These are phyloP conservation scores for Exophiala dermatitidis DNA, from an alignment of 2,329 filamentous ascomycete genomes.

Conservation along the genomic window DNA sequence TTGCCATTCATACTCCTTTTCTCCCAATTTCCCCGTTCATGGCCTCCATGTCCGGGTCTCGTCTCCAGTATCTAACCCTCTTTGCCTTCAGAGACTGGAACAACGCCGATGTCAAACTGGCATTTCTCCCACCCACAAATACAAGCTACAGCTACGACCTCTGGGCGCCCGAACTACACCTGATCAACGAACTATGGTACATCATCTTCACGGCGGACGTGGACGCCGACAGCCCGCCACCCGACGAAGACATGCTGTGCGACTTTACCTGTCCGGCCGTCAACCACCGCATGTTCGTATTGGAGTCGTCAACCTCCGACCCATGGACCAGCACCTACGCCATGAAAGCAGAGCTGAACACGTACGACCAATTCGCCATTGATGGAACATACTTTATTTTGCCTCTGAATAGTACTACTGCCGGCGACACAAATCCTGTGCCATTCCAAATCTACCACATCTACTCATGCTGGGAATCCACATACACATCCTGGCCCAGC, in stretches of 20 bases:
- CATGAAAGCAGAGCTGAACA: constrained; percentile 43
- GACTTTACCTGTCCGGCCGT: constrained; percentile 45
- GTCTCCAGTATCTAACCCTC: no score
- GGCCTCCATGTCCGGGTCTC: no score
- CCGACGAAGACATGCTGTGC: constrained; percentile 44
- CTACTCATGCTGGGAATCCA: constrained; percentile 35
- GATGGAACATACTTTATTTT: constrained; percentile 47
- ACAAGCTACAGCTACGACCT: constrained; percentile 43
- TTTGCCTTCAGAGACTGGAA: constrained; percentile 33
- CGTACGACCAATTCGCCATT: constrained; percentile 48
- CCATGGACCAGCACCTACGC: constrained; percentile 42
- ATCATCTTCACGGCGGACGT: constrained; percentile 49
- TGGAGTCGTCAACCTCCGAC: constrained; percentile 38
- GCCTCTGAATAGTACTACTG: no score
- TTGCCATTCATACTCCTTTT: neutral
- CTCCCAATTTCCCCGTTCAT: no score
- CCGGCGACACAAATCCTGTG: no score
- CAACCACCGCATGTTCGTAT: constrained; percentile 47
- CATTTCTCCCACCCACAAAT: constrained; percentile 35
- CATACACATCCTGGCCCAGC: constrained; percentile 44
- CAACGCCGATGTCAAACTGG: constrained; percentile 33
- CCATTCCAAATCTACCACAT: constrained; percentile 38
- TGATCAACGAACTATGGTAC: constrained; percentile 40
- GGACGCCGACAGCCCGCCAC: constrained; percentile 40
- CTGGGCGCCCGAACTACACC: constrained; percentile 47